phyloP scores from a whole-genome alignment of 805 yeast species.

The Blastobotrys americana region DNA sequence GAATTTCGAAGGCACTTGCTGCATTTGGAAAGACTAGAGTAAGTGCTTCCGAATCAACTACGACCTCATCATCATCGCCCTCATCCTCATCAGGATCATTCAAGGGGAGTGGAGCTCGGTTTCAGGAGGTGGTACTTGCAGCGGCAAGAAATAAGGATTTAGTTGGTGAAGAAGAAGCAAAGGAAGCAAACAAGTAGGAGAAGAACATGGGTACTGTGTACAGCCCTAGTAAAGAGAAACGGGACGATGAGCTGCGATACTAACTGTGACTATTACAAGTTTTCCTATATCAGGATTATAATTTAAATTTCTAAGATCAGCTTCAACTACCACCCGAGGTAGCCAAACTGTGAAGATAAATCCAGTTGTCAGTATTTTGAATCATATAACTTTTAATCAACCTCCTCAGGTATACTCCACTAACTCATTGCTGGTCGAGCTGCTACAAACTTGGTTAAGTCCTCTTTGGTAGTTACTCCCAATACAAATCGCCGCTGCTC shows the following conservation, averaged over 20 bases:
- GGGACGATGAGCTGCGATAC: too few relatives aligned
- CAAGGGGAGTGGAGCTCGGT: slow-evolving; percentile 23
- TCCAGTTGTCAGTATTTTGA: too few relatives aligned
- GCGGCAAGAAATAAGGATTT: slow-evolving; percentile 54
- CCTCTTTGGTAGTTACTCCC: slow-evolving; percentile 51
- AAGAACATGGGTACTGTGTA: too few relatives aligned
- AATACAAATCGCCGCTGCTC: slow-evolving; percentile 45
- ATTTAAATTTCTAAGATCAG: too few relatives aligned
- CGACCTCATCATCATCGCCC: slow-evolving; percentile 7
- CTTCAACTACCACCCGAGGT: too few relatives aligned
- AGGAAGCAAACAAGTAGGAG: too few relatives aligned
- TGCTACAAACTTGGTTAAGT: slow-evolving; percentile 36
- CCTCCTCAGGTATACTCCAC: neutral
- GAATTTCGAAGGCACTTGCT: slow-evolving; percentile 3
- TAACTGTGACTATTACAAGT: too few relatives aligned
- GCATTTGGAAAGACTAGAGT: slow-evolving; percentile 3
- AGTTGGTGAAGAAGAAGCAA: too few relatives aligned
- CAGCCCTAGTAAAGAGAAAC: too few relatives aligned
- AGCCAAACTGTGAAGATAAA: too few relatives aligned
- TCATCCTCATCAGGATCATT: neutral
- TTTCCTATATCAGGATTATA: too few relatives aligned
- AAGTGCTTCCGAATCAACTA: neutral
- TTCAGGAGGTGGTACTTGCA: slow-evolving; percentile 63
- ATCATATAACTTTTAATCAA: too few relatives aligned
- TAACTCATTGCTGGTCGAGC: slow-evolving; percentile 34